These are phyloP conservation scores for Termitomyces sp. DNA, from an alignment of 1,284 basidiomycete species.

Conservation along the genomic window DNA sequence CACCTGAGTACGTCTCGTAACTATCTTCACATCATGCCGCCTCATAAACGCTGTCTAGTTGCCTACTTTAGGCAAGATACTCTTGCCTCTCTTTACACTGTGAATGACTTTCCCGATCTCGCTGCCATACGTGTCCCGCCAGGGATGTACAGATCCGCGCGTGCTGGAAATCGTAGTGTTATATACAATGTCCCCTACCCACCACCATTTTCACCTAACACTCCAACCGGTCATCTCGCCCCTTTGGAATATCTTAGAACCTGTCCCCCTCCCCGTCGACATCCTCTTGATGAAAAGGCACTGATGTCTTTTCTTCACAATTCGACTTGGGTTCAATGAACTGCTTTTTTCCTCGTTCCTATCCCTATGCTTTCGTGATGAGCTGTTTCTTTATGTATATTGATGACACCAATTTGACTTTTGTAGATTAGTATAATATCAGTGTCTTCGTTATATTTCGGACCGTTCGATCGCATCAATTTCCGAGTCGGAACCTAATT, in stretches of 20 bases:
- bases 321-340: slow-evolving; percentile 11
- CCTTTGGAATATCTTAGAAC: slow-evolving; percentile 50
- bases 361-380: not conserved
- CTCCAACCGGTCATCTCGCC: slow-evolving; percentile 30
- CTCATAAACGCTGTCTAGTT: slow-evolving; percentile 33
- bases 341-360: not conserved
- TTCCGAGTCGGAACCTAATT: not conserved
- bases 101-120: slow-evolving; percentile 55
- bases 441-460: not conserved
- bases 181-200: not conserved
- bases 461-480: not conserved
- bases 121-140: slow-evolving; percentile 48
- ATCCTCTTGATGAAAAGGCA: slow-evolving; percentile 51
- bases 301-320: slow-evolving; percentile 44
- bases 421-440: not conserved
- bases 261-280: slow-evolving; percentile 41
- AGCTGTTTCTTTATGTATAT: not conserved
- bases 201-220: not conserved
- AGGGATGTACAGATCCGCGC: slow-evolving; percentile 60
- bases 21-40: not conserved
- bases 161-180: slow-evolving; percentile 33
- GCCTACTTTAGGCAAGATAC: slow-evolving; percentile 68
- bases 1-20: slow-evolving; percentile 56
- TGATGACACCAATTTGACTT: not conserved
- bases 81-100: slow-evolving; percentile 46